Evolutionary conservation across 768 basidiomycete species (phyloP).

Genomic region (Boletus speciosus): DNA sequence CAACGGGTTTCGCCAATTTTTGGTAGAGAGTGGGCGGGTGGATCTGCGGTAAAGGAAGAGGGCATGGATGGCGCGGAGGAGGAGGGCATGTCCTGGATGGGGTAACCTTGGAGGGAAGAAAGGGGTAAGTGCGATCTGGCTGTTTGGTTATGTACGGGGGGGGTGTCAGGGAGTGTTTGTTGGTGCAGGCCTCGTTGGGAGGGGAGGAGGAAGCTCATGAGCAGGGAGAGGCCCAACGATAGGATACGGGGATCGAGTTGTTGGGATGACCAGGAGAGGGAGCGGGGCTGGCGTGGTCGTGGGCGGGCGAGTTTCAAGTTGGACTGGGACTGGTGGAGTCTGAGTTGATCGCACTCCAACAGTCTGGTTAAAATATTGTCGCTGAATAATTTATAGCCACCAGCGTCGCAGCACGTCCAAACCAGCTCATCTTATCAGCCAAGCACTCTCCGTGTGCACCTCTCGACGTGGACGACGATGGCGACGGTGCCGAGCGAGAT

Average conservation of each 20-base stretch:
- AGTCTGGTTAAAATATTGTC: constrained; percentile 20
- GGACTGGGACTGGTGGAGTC: constrained; percentile 6
- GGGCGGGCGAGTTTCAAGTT: background rate
- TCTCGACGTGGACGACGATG: background rate
- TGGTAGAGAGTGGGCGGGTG: constrained; percentile 38
- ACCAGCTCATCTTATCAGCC: background rate
- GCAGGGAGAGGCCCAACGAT: constrained; percentile 15
- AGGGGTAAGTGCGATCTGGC: constrained; percentile 36
- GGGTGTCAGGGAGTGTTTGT: constrained; percentile 24
- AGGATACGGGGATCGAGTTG: constrained; percentile 18
- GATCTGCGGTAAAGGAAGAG: constrained; percentile 34
- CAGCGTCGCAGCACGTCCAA: background rate
- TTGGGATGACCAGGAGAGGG: constrained; percentile 8
- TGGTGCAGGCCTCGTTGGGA: constrained; percentile 33
- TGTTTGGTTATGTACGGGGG: constrained; percentile 32
- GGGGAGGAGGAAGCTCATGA: constrained; percentile 36
- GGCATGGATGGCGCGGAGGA: constrained; percentile 27
- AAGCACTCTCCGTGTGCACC: background rate
- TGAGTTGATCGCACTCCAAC: constrained; percentile 17
- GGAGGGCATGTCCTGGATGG: constrained; percentile 31
- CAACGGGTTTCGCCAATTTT: constrained; percentile 72
- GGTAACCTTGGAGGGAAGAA: constrained; percentile 36
- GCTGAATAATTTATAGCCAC: constrained; percentile 24
- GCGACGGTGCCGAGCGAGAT: constrained; percentile 25
- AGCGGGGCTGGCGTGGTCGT: background rate